A percentile compares a stretch with the other conserved stretches of the same genome.
Evolutionary conservation across 1,284 basidiomycete genomes (phyloP).

Genomic region (Malassezia cuniculi): DNA sequence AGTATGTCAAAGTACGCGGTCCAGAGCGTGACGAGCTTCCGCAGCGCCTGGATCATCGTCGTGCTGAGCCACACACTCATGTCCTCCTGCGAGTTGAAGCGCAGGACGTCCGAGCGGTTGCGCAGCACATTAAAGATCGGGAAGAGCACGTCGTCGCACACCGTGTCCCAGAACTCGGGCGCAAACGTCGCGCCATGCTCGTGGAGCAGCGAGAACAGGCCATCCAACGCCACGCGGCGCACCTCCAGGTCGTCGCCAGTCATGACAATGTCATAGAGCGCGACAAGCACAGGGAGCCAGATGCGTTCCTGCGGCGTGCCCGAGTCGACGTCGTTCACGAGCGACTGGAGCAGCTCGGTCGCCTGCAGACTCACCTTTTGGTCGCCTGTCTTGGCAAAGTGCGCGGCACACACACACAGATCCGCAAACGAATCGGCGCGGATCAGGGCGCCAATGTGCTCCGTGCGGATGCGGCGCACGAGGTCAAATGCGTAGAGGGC

Average conservation of each 20-base stretch:
- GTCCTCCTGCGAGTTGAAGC: conserved; percentile 91
- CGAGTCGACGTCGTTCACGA: conserved; percentile 53
- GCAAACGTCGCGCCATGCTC: conserved; percentile 74
- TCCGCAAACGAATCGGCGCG: conserved; percentile 89
- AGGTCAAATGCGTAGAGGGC: conserved; percentile 91
- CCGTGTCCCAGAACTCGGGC: conserved; percentile 92
- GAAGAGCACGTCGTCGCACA: conserved; percentile 91
- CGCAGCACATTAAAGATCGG: conserved; percentile 95
- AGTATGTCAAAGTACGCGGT: conserved; percentile 89
- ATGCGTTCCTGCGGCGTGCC: conserved; percentile 47
- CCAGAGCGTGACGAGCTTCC: conserved; percentile 89
- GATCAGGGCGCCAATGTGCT: conserved; percentile 81
- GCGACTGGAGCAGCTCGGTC: conserved; percentile 82
- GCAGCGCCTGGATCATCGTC: conserved; percentile 94
- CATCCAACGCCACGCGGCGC: conserved; percentile 70
- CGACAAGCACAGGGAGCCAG: conserved; percentile 93
- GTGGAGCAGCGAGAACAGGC: conserved; percentile 85
- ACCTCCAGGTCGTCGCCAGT: conserved; percentile 98
- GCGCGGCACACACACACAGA: conserved; percentile 89
- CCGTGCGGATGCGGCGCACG: conserved; percentile 75
- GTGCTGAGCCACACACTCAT: conserved; percentile 99
- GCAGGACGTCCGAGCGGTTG: conserved; percentile 63
- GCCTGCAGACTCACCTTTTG: conserved; percentile 94
- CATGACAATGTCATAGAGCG: conserved; percentile 99
- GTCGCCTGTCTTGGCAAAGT: conserved; percentile 97